Conservation (phyloP, 1,139 yeast genomes). For the Blastobotrys ciferrii region DNA sequence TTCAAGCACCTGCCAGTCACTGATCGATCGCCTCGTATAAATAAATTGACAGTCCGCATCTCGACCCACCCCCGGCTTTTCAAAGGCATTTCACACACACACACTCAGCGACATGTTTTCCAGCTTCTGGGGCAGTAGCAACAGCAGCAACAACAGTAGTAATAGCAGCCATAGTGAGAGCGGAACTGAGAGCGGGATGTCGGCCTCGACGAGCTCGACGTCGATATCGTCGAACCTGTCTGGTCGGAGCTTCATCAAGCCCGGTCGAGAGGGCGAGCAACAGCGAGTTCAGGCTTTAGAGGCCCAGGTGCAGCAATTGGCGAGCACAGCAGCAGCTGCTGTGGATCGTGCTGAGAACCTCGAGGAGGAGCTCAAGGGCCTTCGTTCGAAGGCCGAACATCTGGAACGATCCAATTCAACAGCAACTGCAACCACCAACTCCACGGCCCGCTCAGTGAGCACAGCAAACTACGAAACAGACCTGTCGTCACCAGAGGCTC, state of each 20-base stretch:
- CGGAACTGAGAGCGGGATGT: background rate
- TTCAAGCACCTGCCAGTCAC: no score
- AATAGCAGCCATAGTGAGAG: background rate
- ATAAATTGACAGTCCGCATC: no score
- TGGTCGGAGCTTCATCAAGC: conserved; percentile 13
- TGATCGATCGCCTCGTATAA: no score
- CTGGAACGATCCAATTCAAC: conserved; percentile 6
- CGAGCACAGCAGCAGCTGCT: conserved; percentile 36
- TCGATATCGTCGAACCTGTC: conserved; percentile 4
- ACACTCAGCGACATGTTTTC: background rate
- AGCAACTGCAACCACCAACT: conserved; percentile 8
- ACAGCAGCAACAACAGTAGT: background rate
- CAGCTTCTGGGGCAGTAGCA: background rate
- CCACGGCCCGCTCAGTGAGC: background rate
- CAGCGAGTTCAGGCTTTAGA: conserved; percentile 34
- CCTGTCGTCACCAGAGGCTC: conserved; percentile 2
- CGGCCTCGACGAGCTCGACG: conserved; percentile 3
- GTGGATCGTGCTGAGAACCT: conserved; percentile 35
- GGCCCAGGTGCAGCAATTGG: conserved; percentile 32
- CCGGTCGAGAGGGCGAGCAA: conserved; percentile 31
- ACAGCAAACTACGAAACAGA: background rate
- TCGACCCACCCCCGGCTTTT: no score
- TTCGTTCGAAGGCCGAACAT: conserved; percentile 7
- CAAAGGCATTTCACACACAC: background rate
- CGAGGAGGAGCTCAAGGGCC: conserved; percentile 29